phyloP scores from a whole-genome alignment of 2,329 filamentous ascomycete species.

The Exophiala dermatitidis region DNA sequence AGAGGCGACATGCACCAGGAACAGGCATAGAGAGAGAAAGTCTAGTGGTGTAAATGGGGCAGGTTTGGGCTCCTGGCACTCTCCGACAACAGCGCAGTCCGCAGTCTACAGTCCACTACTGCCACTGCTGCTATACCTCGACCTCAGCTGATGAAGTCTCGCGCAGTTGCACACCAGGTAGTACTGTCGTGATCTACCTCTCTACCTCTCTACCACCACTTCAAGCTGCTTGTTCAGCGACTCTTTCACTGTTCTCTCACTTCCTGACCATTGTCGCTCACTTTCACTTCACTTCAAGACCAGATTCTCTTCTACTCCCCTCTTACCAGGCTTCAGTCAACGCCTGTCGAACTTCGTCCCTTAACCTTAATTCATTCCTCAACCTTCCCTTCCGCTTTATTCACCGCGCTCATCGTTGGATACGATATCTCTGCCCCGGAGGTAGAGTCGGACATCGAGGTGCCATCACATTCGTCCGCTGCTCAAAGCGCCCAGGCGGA shows the following conservation, averaged over 20 bases:
- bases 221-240: neutral
- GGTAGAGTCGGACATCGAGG: constrained; percentile 8
- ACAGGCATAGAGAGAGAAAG: neutral
- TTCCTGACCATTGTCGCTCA: neutral
- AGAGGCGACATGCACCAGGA: neutral
- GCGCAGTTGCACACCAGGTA: no score
- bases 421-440: constrained; percentile 5
- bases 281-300: constrained; percentile 1
- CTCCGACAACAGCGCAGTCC: no score
- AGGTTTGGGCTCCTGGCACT: no score
- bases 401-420: constrained; percentile 8
- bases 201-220: no score
- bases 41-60: no score
- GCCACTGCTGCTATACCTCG: no score
- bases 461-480: constrained; percentile 7
- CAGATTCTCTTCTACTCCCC: constrained; percentile 9
- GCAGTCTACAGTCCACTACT: no score
- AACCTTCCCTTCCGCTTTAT: constrained; percentile 1
- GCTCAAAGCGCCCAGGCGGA: neutral
- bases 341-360: constrained; percentile 17
- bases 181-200: no score
- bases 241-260: neutral
- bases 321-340: neutral
- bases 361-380: constrained; percentile 11
- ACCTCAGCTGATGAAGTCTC: no score